phyloP scores from a whole-genome alignment of 495 filamentous ascomycete genomes.

The Pseudoneurospora amorphoporcata region DNA sequence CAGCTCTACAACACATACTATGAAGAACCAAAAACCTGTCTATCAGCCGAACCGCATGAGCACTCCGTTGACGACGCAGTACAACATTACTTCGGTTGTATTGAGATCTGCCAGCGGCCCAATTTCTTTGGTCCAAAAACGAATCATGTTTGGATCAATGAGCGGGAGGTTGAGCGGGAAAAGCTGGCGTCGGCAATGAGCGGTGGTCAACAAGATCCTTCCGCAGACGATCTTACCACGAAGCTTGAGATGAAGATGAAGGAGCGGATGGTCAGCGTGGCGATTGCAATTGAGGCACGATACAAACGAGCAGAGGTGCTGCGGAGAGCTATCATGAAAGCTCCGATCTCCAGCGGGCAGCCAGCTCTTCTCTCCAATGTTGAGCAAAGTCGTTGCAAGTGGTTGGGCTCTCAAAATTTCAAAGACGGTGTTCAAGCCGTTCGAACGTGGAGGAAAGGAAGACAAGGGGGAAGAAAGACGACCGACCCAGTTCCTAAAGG shows the following conservation, averaged over 20 bases:
- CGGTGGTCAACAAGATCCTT: not conserved
- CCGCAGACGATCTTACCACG: not conserved
- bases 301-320: constrained; percentile 13
- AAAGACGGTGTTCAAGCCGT: not conserved
- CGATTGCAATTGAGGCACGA: constrained; percentile 8
- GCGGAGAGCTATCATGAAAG: constrained; percentile 7
- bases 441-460: not conserved
- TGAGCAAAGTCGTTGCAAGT: not conserved
- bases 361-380: not conserved
- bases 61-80: constrained; percentile 16
- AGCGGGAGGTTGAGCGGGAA: not conserved
- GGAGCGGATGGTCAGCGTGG: constrained; percentile 9
- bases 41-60: not conserved
- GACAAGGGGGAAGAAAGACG: not conserved
- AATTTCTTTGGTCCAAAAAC: constrained; percentile 7
- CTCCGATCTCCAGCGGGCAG: not conserved
- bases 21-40: not conserved
- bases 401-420: not conserved
- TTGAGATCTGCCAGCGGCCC: constrained; percentile 15
- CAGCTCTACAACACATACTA: not conserved
- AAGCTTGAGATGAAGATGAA: not conserved
- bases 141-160: constrained; percentile 11
- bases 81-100: constrained; percentile 25
- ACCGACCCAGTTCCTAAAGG: not conserved
- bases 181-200: not conserved